Percentiles rank a stretch among this genome's conserved stretches.
phyloP scores from a whole-genome alignment of 2,329 filamentous ascomycete species.

The Epichloe sylvatica region DNA sequence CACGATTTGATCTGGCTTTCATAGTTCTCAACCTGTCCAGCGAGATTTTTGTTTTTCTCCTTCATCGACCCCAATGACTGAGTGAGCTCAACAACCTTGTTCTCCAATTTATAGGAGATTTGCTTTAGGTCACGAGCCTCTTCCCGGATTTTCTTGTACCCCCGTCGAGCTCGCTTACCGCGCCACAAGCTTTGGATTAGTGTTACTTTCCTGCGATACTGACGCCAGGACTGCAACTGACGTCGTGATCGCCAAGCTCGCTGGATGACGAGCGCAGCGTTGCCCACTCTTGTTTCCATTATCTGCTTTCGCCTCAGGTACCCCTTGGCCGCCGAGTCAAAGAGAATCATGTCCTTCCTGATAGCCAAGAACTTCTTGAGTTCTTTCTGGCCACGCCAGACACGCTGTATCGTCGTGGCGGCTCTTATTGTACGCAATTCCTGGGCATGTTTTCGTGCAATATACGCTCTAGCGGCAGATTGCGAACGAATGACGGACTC shows the following conservation, averaged over 20 bases:
- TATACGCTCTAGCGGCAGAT: conserved; percentile 59
- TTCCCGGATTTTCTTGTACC: conserved; percentile 83
- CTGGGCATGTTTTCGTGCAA: conserved; percentile 64
- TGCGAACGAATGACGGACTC: conserved; percentile 70
- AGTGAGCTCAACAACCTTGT: conserved; percentile 97
- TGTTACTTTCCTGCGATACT: conserved; percentile 78
- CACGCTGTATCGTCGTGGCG: conserved; percentile 84
- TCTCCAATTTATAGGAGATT: conserved; percentile 98
- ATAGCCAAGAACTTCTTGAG: conserved; percentile 66
- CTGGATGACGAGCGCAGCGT: conserved; percentile 83
- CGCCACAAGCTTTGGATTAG: conserved; percentile 90
- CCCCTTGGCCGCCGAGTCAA: conserved; percentile 84
- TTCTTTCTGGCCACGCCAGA: conserved; percentile 89
- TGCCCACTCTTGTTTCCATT: conserved; percentile 83
- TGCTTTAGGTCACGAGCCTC: conserved; percentile 97
- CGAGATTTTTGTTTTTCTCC: conserved; percentile 80
- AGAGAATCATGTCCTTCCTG: conserved; percentile 70
- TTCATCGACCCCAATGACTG: conserved; percentile 87
- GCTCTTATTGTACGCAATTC: conserved; percentile 72
- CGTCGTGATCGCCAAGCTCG: conserved; percentile 73
- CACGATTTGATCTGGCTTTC: conserved; percentile 92
- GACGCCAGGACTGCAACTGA: conserved; percentile 68
- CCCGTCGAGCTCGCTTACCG: conserved; percentile 63
- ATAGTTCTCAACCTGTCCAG: conserved; percentile 85
- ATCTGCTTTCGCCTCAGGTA: conserved; percentile 83